Evolutionary conservation across 2,329 filamentous ascomycete genomes (phyloP).

Genomic region (Neobulgaria alba): DNA sequence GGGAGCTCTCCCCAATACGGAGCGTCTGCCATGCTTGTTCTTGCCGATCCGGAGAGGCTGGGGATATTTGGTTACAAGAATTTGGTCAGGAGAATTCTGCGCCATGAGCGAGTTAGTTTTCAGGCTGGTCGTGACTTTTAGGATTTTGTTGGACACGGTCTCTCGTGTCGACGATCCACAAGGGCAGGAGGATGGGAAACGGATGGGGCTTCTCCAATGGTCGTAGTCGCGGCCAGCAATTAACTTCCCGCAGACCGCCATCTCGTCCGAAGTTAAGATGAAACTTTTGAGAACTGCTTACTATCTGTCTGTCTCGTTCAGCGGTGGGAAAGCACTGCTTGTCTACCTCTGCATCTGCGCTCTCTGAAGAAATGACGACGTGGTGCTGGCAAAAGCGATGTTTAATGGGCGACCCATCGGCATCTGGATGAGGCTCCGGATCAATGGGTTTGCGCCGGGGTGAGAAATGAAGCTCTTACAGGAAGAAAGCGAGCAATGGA

Average conservation of each 20-base stretch:
- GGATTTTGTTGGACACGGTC: background rate
- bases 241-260: conserved; percentile 4
- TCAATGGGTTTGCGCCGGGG: conserved; percentile 10
- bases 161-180: background rate
- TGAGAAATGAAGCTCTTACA: conserved; percentile 4
- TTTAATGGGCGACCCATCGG: too few relatives aligned
- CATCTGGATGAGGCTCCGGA: background rate
- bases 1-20: conserved; percentile 51
- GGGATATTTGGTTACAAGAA: too few relatives aligned
- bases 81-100: too few relatives aligned
- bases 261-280: background rate
- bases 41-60: too few relatives aligned
- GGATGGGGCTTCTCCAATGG: too few relatives aligned
- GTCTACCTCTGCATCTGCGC: too few relatives aligned
- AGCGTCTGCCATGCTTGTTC: background rate
- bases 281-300: background rate
- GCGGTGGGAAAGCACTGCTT: background rate
- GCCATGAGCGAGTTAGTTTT: too few relatives aligned
- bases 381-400: too few relatives aligned
- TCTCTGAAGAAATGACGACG: too few relatives aligned
- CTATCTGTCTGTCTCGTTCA: background rate
- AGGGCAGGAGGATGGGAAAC: background rate
- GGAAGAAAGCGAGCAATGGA: conserved; percentile 1
- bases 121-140: too few relatives aligned
- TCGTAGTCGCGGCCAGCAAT: conserved; percentile 19